Conservation (phyloP, 2,329 filamentous ascomycete genomes). For the Trichoderma sp. region DNA sequence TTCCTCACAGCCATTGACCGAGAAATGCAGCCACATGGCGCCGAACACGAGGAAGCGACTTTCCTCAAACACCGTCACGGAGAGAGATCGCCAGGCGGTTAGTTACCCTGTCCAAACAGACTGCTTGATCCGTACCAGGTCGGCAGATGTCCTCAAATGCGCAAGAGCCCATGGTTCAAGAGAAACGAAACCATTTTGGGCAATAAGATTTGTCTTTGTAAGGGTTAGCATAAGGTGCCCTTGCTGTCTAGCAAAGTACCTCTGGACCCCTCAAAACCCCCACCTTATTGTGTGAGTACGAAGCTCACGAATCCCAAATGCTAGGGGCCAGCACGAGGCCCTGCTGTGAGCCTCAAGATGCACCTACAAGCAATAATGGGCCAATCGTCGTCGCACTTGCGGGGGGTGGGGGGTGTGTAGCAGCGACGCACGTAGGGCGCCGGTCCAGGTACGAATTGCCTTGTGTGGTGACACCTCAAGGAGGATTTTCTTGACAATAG, state of each 20-base stretch:
- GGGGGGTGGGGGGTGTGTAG: not conserved
- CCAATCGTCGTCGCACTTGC: not conserved
- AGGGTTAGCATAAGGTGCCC: not conserved
- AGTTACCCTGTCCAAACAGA: not conserved
- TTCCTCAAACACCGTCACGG: not conserved
- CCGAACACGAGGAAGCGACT: not conserved
- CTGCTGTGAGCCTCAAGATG: not conserved
- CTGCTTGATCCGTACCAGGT: not conserved
- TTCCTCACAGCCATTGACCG: not conserved
- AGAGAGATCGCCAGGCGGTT: not conserved
- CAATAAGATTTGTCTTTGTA: not conserved
- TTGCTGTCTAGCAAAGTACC: not conserved
- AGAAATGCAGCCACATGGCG: not conserved
- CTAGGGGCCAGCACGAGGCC: not conserved
- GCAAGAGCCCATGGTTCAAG: not conserved
- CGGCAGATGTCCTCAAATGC: not conserved
- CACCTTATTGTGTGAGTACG: not conserved
- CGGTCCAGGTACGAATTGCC: not conserved
- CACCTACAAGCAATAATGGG: not conserved
- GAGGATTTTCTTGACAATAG: not conserved
- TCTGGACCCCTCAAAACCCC: not conserved
- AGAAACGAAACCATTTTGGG: not conserved
- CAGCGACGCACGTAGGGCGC: not conserved
- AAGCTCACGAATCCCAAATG: slow-evolving; percentile 1
- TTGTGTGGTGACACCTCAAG: not conserved